Conservation (phyloP, 768 basidiomycete species). For the Coprinellus micaceus region DNA sequence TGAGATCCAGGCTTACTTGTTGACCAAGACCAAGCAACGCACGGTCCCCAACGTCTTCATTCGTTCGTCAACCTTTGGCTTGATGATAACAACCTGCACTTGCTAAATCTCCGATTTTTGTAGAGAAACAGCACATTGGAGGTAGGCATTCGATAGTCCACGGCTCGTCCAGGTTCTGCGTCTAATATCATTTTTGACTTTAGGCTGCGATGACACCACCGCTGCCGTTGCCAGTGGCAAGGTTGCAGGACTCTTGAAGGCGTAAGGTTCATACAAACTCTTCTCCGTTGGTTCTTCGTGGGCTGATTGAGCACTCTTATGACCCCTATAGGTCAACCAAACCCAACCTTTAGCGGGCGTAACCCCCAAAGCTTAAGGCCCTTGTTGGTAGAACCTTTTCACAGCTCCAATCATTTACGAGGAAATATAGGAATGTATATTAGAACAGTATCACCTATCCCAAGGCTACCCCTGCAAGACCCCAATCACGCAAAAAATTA, state of each 20-base stretch:
- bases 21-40: constrained; percentile 57
- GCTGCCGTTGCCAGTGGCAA: constrained; percentile 28
- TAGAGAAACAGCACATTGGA: constrained; percentile 54
- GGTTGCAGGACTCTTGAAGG: constrained; percentile 26
- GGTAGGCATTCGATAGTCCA: constrained; percentile 30
- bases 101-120: background rate
- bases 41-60: constrained; percentile 81
- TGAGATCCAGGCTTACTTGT: constrained; percentile 65
- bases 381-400: no score
- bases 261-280: constrained; percentile 20
- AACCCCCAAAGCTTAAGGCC: no score
- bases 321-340: constrained; percentile 5
- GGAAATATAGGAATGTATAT: no score
- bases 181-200: background rate
- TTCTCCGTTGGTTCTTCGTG: background rate
- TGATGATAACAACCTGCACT: background rate
- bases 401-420: background rate
- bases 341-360: background rate
- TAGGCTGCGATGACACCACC: constrained; percentile 38
- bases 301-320: constrained; percentile 2
- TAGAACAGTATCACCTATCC: no score
- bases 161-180: background rate
- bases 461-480: no score
- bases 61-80: constrained; percentile 39
- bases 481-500: no score